Evolutionary conservation across 768 basidiomycete genomes (phyloP).

Genomic region (Mycena latifolia): DNA sequence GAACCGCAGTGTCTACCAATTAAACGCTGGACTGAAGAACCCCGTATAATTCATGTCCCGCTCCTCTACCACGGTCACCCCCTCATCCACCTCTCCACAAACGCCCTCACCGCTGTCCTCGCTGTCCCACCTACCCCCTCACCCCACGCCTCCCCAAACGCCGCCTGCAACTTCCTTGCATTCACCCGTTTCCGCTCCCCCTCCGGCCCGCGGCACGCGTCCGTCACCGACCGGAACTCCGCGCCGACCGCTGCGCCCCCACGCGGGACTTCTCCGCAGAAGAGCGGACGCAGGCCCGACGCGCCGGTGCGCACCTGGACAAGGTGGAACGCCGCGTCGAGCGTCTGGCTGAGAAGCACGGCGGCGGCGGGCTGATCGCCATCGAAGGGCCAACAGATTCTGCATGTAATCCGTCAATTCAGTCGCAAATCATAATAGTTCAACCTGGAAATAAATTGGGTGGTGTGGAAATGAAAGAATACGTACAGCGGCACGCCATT

Average conservation of each 20-base stretch:
- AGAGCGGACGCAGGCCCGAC: conserved; percentile 28
- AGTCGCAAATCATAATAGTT: too few species aligned
- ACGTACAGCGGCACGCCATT: conserved; percentile 20
- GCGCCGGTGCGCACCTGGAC: conserved; percentile 39
- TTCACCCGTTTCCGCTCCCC: conserved; percentile 31
- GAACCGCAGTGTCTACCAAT: too few species aligned
- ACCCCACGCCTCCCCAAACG: neutral
- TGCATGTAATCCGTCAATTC: too few species aligned
- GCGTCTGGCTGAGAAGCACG: conserved; percentile 28
- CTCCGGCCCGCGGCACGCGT: conserved; percentile 21
- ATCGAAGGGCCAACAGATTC: conserved; percentile 41
- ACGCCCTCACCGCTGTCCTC: neutral
- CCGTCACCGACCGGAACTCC: conserved; percentile 29
- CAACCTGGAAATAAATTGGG: too few species aligned
- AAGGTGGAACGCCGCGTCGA: conserved; percentile 38
- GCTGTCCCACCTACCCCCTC: neutral
- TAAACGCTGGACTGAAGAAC: too few species aligned
- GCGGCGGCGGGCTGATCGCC: conserved; percentile 39
- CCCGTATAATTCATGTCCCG: too few species aligned
- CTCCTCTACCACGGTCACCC: too few species aligned
- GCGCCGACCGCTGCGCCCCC: conserved; percentile 34
- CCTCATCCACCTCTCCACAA: neutral
- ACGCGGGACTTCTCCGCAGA: conserved; percentile 22
- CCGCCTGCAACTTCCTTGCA: too few species aligned
- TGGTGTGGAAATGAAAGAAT: neutral